Evolutionary conservation across 2,329 filamentous ascomycete genomes (phyloP).

Genomic region (Zarea fungicola): DNA sequence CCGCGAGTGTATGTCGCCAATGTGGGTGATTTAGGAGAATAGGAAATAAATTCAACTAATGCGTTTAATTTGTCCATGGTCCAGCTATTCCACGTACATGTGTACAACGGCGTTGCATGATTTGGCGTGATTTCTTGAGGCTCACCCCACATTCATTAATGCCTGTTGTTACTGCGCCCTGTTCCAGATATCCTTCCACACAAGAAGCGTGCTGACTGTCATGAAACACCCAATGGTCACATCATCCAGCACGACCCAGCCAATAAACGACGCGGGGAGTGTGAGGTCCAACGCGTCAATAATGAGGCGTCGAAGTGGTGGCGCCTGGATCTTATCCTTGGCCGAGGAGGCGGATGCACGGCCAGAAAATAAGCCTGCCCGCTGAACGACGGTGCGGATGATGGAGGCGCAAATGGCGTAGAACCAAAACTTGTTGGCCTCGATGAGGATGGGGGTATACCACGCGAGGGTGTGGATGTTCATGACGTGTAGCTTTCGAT

Average conservation of each 20-base stretch:
- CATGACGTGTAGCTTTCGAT: constrained; percentile 11
- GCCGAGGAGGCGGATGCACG: too few relatives aligned
- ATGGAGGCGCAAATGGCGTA: constrained; percentile 14
- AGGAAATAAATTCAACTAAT: too few relatives aligned
- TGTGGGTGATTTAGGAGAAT: too few relatives aligned
- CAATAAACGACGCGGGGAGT: constrained; percentile 12
- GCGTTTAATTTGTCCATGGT: too few relatives aligned
- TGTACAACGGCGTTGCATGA: too few relatives aligned
- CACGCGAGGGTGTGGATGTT: constrained; percentile 10
- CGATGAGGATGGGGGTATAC: constrained; percentile 10
- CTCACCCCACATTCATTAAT: too few relatives aligned
- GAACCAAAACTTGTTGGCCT: constrained; percentile 15
- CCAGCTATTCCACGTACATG: too few relatives aligned
- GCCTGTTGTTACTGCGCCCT: constrained; percentile 8
- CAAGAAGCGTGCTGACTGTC: constrained; percentile 11
- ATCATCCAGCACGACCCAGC: constrained; percentile 10
- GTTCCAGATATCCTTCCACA: constrained; percentile 10
- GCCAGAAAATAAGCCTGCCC: neutral
- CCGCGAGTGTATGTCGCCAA: neutral
- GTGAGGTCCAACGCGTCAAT: constrained; percentile 8
- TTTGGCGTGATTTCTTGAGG: neutral
- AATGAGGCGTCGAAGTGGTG: constrained; percentile 1
- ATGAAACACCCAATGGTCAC: constrained; percentile 8
- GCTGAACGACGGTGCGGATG: neutral
- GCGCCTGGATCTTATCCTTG: too few relatives aligned